Evolutionary conservation across 345 rosid species (phyloP).

Genomic region (Triadica sebifera): DNA sequence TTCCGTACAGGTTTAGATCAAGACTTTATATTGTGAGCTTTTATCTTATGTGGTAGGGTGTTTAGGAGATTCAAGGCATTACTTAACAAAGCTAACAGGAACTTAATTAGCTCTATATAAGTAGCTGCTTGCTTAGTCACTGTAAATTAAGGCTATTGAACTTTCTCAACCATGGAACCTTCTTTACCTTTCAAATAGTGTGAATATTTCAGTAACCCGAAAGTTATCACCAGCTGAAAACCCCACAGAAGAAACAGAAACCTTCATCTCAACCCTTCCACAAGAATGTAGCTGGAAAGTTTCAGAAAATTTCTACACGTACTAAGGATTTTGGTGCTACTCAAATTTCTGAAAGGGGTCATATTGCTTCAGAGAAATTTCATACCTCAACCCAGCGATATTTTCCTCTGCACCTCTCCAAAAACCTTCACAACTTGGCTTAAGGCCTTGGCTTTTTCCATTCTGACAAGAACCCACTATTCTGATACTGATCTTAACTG

Average conservation of each 20-base stretch:
- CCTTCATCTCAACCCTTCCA: neutral
- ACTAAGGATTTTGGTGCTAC: slow-evolving; percentile 10
- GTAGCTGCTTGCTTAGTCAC: too few species aligned
- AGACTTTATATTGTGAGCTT: too few species aligned
- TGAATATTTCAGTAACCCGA: too few species aligned
- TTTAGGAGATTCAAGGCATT: too few species aligned
- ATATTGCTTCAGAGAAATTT: slow-evolving; percentile 10
- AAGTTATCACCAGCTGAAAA: too few species aligned
- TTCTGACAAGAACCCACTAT: neutral
- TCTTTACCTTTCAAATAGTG: too few species aligned
- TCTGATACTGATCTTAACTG: neutral
- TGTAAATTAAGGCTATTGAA: too few species aligned
- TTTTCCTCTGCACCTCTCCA: neutral
- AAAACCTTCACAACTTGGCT: slow-evolving; percentile 29
- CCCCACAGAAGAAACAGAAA: neutral
- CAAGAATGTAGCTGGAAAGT: neutral
- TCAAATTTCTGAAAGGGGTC: neutral
- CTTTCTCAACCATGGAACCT: too few species aligned
- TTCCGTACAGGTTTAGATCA: too few species aligned
- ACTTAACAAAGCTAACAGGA: too few species aligned
- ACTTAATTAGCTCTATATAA: too few species aligned
- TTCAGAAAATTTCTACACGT: neutral
- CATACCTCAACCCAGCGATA: neutral
- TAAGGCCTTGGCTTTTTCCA: slow-evolving; percentile 15
- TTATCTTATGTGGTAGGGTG: too few species aligned